Evolutionary conservation across 495 filamentous ascomycete species (phyloP).

Genomic region (Penicillium turbatum): DNA sequence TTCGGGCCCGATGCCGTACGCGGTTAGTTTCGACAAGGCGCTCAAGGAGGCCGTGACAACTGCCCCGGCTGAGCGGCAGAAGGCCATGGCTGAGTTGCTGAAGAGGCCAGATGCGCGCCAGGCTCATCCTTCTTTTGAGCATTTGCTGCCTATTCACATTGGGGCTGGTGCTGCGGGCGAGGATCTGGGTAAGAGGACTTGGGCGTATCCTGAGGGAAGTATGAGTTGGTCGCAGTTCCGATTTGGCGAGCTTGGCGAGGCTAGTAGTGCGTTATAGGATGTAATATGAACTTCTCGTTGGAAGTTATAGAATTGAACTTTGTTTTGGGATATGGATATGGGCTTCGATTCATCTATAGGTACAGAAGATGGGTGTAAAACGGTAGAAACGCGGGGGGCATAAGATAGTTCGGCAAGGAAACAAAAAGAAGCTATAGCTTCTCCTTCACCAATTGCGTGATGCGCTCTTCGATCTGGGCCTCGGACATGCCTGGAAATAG

Average conservation of each 20-base stretch:
- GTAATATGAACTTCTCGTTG: background rate
- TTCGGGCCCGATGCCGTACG: constrained; percentile 57
- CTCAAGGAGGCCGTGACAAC: constrained; percentile 63
- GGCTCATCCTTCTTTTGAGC: constrained; percentile 78
- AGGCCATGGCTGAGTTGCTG: constrained; percentile 55
- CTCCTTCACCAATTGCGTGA: constrained; percentile 75
- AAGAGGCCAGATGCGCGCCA: constrained; percentile 63
- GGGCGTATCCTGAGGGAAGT: constrained; percentile 62
- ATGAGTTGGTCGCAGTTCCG: constrained; percentile 73
- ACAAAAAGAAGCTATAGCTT: constrained; percentile 28
- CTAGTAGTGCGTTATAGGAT: constrained; percentile 15
- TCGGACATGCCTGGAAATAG: constrained; percentile 67
- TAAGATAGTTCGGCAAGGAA: constrained; percentile 18
- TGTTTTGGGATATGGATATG: constrained; percentile 4
- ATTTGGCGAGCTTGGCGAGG: constrained; percentile 57
- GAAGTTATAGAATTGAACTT: background rate
- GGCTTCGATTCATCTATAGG: constrained; percentile 42
- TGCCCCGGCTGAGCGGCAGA: constrained; percentile 51
- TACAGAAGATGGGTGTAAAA: constrained; percentile 34
- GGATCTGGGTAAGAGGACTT: constrained; percentile 58
- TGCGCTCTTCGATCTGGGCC: constrained; percentile 85
- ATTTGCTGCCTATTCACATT: constrained; percentile 75
- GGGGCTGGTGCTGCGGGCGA: constrained; percentile 65
- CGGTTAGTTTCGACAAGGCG: constrained; percentile 72
- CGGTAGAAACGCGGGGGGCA: constrained; percentile 27